These are phyloP conservation scores for Heterobasidion annosum DNA, from an alignment of 1,284 basidiomycete genomes.

Conservation along the genomic window DNA sequence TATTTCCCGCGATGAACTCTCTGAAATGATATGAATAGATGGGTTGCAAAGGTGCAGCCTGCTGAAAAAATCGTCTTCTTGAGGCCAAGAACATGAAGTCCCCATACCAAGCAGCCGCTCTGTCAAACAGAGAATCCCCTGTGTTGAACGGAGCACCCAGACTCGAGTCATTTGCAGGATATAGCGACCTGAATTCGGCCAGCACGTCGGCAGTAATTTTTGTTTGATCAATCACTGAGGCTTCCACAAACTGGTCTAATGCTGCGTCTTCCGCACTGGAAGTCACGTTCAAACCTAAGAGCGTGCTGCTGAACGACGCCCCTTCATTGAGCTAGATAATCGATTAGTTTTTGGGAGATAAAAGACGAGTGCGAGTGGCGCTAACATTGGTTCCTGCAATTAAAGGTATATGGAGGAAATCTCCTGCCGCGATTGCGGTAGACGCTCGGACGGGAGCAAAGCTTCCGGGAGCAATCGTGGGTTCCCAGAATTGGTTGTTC, in stretches of 20 bases:
- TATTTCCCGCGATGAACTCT: constrained; percentile 45
- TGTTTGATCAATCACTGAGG: constrained; percentile 39
- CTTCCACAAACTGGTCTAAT: constrained; percentile 35
- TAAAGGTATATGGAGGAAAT: constrained; percentile 46
- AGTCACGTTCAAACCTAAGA: constrained; percentile 26
- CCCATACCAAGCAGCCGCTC: constrained; percentile 46
- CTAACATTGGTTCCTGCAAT: constrained; percentile 46
- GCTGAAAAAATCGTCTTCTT: constrained; percentile 37
- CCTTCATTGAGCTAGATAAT: constrained; percentile 41
- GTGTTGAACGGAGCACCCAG: constrained; percentile 35
- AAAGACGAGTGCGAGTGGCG: neutral
- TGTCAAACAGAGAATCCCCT: constrained; percentile 49
- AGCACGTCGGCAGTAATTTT: constrained; percentile 32
- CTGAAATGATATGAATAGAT: constrained; percentile 46
- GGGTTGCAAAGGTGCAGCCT: constrained; percentile 35
- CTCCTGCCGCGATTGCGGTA: constrained; percentile 31
- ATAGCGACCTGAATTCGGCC: constrained; percentile 27
- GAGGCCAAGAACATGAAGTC: constrained; percentile 46
- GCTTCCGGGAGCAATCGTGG: constrained; percentile 42
- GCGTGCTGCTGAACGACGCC: constrained; percentile 28
- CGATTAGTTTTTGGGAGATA: neutral
- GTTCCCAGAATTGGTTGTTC: constrained; percentile 51
- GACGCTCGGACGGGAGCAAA: constrained; percentile 41
- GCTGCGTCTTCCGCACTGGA: constrained; percentile 26
- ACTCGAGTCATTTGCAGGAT: constrained; percentile 37